phyloP scores from a whole-genome alignment of 306 rosid species.

The Parietaria judaica region DNA sequence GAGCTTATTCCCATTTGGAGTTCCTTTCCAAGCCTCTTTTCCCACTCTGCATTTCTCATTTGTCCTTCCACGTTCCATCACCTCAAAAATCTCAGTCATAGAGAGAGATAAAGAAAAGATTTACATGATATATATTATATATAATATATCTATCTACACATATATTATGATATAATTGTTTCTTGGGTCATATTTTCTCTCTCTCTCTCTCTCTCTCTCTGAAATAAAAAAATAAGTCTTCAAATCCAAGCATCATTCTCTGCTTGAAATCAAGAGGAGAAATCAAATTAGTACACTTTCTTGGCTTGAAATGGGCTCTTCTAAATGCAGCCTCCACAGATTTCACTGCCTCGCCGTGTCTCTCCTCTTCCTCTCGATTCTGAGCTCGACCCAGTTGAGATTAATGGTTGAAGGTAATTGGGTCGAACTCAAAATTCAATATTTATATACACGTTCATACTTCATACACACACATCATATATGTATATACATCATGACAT shows the following conservation, averaged over 20 bases:
- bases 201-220: background rate
- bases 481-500: no score
- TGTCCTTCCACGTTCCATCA: slow-evolving; percentile 71
- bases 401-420: slow-evolving; percentile 57
- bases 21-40: slow-evolving; percentile 27
- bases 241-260: background rate
- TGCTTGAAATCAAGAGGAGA: background rate
- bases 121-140: no score
- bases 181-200: slow-evolving; percentile 9
- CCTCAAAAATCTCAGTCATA: slow-evolving; percentile 34
- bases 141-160: no score
- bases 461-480: background rate
- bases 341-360: slow-evolving; percentile 24
- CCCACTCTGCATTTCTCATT: slow-evolving; percentile 45
- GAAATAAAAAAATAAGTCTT: background rate
- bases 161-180: background rate
- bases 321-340: slow-evolving; percentile 21
- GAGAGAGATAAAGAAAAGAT: slow-evolving; percentile 1
- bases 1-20: slow-evolving; percentile 37
- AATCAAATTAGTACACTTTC: background rate
- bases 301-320: slow-evolving; percentile 32
- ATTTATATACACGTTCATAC: no score
- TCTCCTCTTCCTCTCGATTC: slow-evolving; percentile 43
- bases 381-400: slow-evolving; percentile 47
- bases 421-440: slow-evolving; percentile 10